Conservation (phyloP, 2,329 filamentous ascomycete species). For the Epichloe sibirici region DNA sequence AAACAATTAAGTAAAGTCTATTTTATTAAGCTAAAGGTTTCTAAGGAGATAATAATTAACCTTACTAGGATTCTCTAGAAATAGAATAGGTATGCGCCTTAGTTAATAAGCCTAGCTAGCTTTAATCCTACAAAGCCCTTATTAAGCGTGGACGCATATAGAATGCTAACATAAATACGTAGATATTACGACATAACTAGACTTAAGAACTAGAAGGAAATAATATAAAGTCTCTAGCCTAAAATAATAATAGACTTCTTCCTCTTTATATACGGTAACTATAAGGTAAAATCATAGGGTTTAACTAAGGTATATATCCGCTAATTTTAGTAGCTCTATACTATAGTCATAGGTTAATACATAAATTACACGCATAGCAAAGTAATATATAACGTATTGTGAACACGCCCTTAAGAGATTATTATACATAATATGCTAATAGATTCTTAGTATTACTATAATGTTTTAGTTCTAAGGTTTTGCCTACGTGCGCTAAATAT, state of each 20-base stretch:
- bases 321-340: conserved; percentile 17
- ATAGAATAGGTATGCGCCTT: not conserved
- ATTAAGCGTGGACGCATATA: not conserved
- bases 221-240: not conserved
- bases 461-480: conserved; percentile 13
- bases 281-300: conserved; percentile 14
- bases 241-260: conserved; percentile 15
- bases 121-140: not conserved
- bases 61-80: not conserved
- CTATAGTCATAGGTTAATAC: conserved; percentile 11
- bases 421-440: no score
- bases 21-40: not conserved
- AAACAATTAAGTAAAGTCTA: not conserved
- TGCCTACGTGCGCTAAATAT: conserved; percentile 12
- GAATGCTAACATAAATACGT: not conserved
- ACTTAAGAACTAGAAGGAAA: not conserved
- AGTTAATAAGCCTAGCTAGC: not conserved
- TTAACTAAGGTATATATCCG: conserved; percentile 14
- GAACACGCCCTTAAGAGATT: no score
- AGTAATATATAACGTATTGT: conserved; percentile 17
- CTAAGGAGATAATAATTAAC: not conserved
- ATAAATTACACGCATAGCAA: conserved; percentile 14
- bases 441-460: conserved; percentile 14
- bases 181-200: not conserved
- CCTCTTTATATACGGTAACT: conserved; percentile 12